Percentiles rank a stretch among this genome's conserved stretches.
These are phyloP conservation scores for Dryas alaskensis DNA, from an alignment of 306 rosid genomes.

Conservation along the genomic window DNA sequence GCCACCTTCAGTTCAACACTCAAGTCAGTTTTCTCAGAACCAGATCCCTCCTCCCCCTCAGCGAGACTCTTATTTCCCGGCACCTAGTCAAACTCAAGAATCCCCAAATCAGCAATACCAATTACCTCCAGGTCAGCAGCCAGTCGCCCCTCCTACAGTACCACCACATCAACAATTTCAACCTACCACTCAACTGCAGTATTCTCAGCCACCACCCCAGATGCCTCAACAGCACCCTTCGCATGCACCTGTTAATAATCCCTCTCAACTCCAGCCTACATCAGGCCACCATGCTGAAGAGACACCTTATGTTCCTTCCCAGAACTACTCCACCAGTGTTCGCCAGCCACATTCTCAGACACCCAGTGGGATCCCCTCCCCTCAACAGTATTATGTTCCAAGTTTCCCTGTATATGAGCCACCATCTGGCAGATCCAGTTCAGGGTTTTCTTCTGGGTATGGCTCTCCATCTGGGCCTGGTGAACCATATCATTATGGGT, in stretches of 20 bases:
- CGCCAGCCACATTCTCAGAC: conserved; percentile 64
- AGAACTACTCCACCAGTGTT: conserved; percentile 55
- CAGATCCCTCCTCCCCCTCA: conserved; percentile 59
- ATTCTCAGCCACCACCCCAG: conserved; percentile 53
- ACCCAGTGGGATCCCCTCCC: conserved; percentile 52
- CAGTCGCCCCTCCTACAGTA: conserved; percentile 44
- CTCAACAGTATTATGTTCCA: conserved; percentile 64
- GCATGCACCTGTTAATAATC: conserved; percentile 42
- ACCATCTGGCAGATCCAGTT: conserved; percentile 50
- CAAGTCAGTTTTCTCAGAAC: conserved; percentile 61
- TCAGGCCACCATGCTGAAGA: conserved; percentile 69
- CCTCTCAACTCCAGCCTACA: conserved; percentile 56
- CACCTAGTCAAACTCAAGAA: conserved; percentile 62
- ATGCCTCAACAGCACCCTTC: conserved; percentile 61
- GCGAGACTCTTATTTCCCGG: conserved; percentile 59
- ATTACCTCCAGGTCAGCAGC: conserved; percentile 53
- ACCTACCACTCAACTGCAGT: conserved; percentile 56
- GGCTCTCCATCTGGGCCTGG: conserved; percentile 46
- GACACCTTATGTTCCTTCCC: conserved; percentile 61
- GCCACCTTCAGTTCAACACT: conserved; percentile 50
- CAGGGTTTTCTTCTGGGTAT: conserved; percentile 66
- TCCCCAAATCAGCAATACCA: conserved; percentile 64
- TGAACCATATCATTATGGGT: conserved; percentile 66
- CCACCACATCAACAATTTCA: conserved; percentile 62
- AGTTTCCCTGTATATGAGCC: conserved; percentile 53